Evolutionary conservation across 2,329 filamentous ascomycete genomes (phyloP), one percentile per base, ranked within the genome.

Genomic region (Trichocomaceae sp.): DNA sequence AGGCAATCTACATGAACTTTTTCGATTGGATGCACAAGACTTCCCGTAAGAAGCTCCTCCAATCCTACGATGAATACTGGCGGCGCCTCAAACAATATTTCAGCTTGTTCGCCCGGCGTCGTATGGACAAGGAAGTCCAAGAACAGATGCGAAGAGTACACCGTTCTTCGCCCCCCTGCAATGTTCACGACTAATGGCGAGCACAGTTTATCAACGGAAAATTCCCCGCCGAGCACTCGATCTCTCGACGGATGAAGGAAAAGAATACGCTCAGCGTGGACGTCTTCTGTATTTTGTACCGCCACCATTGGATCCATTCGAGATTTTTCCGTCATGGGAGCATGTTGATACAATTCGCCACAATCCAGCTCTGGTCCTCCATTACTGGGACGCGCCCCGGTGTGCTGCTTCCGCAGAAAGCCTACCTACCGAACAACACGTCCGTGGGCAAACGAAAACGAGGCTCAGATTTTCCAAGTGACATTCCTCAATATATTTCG

Each of bases 1-100:
- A 59, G 50, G 54, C 58, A 12, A 62, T 64, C 44, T 63, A 65
- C 5, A 64, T 63, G 33, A 64, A 64, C 41, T 63, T 67, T 65
- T 66, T 23, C n/a, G 55, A 66, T 29, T 66, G 23, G 62, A 66
- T 65, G 26, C 62, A 39, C 2, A 66, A 54, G 22, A 64, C 50
- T n/a, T 66, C 54, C 52, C 42, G 53, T 55, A 37, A 63, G 57
- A 65, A 64, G 54, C 2, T 9, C 3, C 60, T 63, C 42, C 41
- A 65, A 12, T 64, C 47, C 0, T 66, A 66, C 46, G 33, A 66
- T 29, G 42, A 64, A 56, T 66, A 65, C 55, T 64, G 19, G 61
- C 57, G 59, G 22, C 58, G 58, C 49, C 60, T 64, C 54, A 62
- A 35, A 52, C 31, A 64, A 56, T 65, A 62, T 46, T 61, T 55